These are phyloP conservation scores for Solanum chiquidenum DNA, from an alignment of 257 asterid species.

Conservation along the genomic window DNA sequence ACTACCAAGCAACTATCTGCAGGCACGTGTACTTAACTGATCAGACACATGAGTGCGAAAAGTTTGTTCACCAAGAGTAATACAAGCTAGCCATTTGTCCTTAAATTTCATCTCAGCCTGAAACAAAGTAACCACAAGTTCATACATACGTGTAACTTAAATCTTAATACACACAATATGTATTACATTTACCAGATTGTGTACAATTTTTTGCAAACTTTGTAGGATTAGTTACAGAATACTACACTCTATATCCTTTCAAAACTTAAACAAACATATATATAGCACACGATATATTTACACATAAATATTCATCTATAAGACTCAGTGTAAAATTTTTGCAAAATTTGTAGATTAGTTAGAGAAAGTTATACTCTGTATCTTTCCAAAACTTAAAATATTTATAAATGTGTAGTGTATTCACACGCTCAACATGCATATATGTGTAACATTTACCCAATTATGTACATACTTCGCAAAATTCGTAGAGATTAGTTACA, in stretches of 20 bases:
- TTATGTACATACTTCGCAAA: background rate
- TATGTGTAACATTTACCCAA: background rate
- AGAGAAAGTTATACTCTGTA: background rate
- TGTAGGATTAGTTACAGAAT: background rate
- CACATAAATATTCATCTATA: background rate
- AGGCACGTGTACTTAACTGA: conserved; percentile 37
- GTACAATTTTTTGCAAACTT: background rate
- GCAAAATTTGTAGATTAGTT: background rate
- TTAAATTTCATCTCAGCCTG: conserved; percentile 94
- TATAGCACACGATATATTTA: background rate
- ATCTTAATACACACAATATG: background rate
- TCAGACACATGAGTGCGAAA: conserved; percentile 68
- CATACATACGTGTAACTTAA: background rate
- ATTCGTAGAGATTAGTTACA: background rate
- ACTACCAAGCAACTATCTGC: background rate
- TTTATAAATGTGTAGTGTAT: background rate
- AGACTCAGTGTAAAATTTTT: background rate
- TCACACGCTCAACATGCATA: background rate
- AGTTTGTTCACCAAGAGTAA: conserved; percentile 92
- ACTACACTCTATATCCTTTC: background rate
- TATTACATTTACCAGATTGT: background rate
- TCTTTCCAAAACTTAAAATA: background rate
- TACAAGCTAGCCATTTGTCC: conserved; percentile 94
- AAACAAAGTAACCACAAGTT: conserved; percentile 5
- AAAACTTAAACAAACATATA: background rate